A percentile compares a stretch with the other conserved stretches of the same genome.
phyloP scores from a whole-genome alignment of 768 basidiomycete species.

The Suillus americanus region DNA sequence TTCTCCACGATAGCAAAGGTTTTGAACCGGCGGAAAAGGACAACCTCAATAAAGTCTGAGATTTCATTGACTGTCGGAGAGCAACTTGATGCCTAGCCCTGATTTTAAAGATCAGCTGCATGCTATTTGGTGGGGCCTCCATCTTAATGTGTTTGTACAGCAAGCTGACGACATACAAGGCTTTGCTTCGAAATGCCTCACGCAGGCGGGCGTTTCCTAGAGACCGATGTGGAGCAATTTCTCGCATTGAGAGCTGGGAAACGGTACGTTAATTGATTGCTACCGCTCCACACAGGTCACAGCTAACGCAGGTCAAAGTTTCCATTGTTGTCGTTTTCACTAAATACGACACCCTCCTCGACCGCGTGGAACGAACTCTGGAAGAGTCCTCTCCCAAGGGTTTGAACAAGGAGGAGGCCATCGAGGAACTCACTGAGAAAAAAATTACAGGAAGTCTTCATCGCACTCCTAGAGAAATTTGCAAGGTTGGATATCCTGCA shows the following conservation, averaged over 20 bases:
- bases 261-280: conserved; percentile 4
- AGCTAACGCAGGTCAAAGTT: background rate
- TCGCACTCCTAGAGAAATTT: background rate
- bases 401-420: no score
- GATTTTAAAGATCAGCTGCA: no score
- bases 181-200: no score
- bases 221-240: background rate
- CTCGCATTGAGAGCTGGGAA: background rate
- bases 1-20: conserved; percentile 17
- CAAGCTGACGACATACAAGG: no score
- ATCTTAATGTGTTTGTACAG: no score
- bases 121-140: no score
- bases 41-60: conserved; percentile 5
- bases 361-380: conserved; percentile 23
- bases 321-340: conserved; percentile 3
- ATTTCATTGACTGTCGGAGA: conserved; percentile 6
- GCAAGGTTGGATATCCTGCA: background rate
- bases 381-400: conserved; percentile 21
- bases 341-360: conserved; percentile 1
- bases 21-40: conserved; percentile 13
- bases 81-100: no score
- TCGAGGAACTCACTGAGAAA: no score
- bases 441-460: background rate
- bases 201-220: no score
- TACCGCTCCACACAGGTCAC: background rate